Evolutionary conservation across 176 grass and related monocot genomes (phyloP).

Genomic region (Oryza coarctata): DNA sequence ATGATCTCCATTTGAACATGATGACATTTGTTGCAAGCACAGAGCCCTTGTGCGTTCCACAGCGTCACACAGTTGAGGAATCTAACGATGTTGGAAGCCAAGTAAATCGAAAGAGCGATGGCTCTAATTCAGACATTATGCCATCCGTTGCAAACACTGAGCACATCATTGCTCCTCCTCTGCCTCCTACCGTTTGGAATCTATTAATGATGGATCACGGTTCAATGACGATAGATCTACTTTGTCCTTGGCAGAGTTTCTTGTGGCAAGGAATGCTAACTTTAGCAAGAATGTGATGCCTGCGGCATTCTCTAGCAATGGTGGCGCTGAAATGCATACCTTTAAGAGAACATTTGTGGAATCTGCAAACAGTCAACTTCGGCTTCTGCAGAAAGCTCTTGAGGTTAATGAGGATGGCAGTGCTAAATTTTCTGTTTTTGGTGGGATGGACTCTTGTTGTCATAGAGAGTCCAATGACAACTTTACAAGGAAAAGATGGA

Average conservation of each 20-base stretch:
- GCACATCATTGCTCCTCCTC: slow-evolving; percentile 18
- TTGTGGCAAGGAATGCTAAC: slow-evolving; percentile 23
- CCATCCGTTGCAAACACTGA: slow-evolving; percentile 5
- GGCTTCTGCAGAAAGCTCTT: slow-evolving; percentile 39
- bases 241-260: slow-evolving; percentile 38
- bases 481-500: not conserved
- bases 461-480: not conserved
- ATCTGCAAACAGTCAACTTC: slow-evolving; percentile 25
- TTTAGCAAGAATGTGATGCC: slow-evolving; percentile 28
- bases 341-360: slow-evolving; percentile 13
- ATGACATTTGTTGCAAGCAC: slow-evolving; percentile 14
- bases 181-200: slow-evolving; percentile 24
- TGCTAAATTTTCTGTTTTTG: not conserved
- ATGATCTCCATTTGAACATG: not conserved
- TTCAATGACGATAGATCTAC: slow-evolving; percentile 26
- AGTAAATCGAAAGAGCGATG: not conserved
- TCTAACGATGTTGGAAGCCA: slow-evolving; percentile 26
- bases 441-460: slow-evolving; percentile 8
- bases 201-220: not conserved
- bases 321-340: slow-evolving; percentile 1
- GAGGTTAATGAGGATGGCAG: slow-evolving; percentile 7
- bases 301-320: slow-evolving; percentile 11
- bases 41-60: slow-evolving; percentile 21
- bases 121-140: not conserved
- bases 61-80: slow-evolving; percentile 2